Conservation (phyloP, 192 early-diverging fungal species). For the Coemansia sp. region DNA sequence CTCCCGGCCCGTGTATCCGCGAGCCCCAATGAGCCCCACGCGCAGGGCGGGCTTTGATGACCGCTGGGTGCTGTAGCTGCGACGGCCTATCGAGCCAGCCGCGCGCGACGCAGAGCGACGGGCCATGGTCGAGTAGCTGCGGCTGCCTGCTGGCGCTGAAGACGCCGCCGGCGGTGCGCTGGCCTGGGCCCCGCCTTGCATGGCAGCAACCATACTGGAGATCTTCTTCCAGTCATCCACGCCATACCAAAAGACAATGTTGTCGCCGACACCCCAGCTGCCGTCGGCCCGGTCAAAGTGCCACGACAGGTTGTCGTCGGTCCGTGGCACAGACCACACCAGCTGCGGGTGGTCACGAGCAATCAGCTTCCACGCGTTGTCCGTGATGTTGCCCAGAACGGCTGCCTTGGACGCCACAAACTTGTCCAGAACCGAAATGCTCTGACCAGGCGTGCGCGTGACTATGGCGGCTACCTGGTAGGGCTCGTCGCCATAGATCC, state of each 20-base stretch:
- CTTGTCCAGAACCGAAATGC: constrained; percentile 79
- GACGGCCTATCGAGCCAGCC: constrained; percentile 45
- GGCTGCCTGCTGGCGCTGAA: constrained; percentile 42
- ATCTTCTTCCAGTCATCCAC: constrained; percentile 78
- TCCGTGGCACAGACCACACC: constrained; percentile 77
- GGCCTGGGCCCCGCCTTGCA: too few species aligned
- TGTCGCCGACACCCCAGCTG: constrained; percentile 60
- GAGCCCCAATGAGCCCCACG: constrained; percentile 94
- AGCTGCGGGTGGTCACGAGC: constrained; percentile 78
- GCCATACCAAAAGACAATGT: constrained; percentile 94
- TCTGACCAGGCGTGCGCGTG: constrained; percentile 44
- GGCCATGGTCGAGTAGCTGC: constrained; percentile 60
- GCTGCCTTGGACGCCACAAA: constrained; percentile 85
- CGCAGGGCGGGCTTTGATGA: constrained; percentile 22
- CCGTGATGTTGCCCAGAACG: constrained; percentile 90
- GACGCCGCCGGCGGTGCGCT: not conserved
- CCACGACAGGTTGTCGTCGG: constrained; percentile 84
- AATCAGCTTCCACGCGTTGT: constrained; percentile 92
- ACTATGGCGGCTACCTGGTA: constrained; percentile 91
- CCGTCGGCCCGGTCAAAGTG: constrained; percentile 96
- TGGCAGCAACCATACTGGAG: constrained; percentile 59
- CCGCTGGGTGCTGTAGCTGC: constrained; percentile 61
- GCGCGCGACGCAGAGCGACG: constrained; percentile 1
- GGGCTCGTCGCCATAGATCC: constrained; percentile 90
- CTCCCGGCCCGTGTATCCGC: constrained; percentile 95